Evolutionary conservation across 331 rosid genomes (phyloP).

Genomic region (Malus hybrid): DNA sequence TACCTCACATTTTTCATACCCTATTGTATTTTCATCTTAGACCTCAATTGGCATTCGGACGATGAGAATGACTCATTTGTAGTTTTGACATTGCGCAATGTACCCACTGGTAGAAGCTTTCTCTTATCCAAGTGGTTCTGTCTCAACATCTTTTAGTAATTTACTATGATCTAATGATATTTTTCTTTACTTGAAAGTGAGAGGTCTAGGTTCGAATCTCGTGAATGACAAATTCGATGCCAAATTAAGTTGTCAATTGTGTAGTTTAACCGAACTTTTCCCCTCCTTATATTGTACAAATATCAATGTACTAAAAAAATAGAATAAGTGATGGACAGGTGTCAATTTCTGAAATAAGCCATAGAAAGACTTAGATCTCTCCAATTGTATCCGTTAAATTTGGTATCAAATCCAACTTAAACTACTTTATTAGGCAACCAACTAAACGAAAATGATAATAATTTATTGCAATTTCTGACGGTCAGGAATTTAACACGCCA

Average conservation of each 20-base stretch:
- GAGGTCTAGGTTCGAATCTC: no score
- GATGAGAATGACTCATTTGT: neutral
- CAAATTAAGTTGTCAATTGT: no score
- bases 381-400: neutral
- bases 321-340: no score
- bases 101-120: neutral
- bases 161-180: accelerated
- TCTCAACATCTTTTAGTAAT: neutral
- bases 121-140: neutral
- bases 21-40: no score
- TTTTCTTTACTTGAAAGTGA: no score
- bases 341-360: no score
- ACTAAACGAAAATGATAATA: neutral
- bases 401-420: neutral
- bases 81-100: neutral
- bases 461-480: neutral
- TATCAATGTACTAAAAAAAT: no score
- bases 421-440: neutral
- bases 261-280: accelerated
- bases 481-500: neutral
- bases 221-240: accelerated
- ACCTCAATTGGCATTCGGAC: neutral
- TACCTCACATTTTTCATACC: neutral
- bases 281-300: accelerated
- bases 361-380: no score